phyloP scores from a whole-genome alignment of 2,329 filamentous ascomycete genomes.

The Bipolaris victoriae region DNA sequence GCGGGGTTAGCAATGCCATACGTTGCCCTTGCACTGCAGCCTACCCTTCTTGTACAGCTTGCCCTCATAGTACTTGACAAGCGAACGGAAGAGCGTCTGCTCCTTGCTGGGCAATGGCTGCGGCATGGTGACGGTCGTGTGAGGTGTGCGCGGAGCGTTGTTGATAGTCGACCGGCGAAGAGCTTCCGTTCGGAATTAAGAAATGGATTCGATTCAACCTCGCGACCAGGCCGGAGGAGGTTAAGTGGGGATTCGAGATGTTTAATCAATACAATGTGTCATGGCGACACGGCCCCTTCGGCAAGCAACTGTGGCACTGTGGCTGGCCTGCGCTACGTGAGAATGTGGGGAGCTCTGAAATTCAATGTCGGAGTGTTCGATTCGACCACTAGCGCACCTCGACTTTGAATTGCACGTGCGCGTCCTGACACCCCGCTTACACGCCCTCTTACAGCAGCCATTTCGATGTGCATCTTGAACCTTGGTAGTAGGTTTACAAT shows the following conservation, averaged over 20 bases:
- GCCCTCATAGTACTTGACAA: conserved; percentile 95
- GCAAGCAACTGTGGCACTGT: conserved; percentile 10
- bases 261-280: conserved; percentile 14
- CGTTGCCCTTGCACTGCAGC: conserved; percentile 13
- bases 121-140: conserved; percentile 61
- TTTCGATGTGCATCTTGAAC: background rate
- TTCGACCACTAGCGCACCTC: conserved; percentile 28
- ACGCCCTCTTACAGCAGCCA: background rate
- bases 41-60: conserved; percentile 94
- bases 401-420: conserved; percentile 28
- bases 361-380: conserved; percentile 33
- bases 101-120: conserved; percentile 85
- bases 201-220: conserved; percentile 6
- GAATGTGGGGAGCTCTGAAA: conserved; percentile 43
- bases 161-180: conserved; percentile 19
- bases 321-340: conserved; percentile 29
- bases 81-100: conserved; percentile 88
- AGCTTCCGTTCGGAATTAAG: conserved; percentile 20
- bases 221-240: background rate
- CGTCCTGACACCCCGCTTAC: conserved; percentile 3
- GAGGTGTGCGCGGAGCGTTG: conserved; percentile 13
- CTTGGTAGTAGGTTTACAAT: background rate
- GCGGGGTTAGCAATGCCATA: conserved; percentile 30
- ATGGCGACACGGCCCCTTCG: conserved; percentile 16
- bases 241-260: conserved; percentile 6